A percentile compares a stretch with the other conserved stretches of the same genome.
Evolutionary conservation across 148 eudicot species (phyloP).

Genomic region (Camellia granthamiana): DNA sequence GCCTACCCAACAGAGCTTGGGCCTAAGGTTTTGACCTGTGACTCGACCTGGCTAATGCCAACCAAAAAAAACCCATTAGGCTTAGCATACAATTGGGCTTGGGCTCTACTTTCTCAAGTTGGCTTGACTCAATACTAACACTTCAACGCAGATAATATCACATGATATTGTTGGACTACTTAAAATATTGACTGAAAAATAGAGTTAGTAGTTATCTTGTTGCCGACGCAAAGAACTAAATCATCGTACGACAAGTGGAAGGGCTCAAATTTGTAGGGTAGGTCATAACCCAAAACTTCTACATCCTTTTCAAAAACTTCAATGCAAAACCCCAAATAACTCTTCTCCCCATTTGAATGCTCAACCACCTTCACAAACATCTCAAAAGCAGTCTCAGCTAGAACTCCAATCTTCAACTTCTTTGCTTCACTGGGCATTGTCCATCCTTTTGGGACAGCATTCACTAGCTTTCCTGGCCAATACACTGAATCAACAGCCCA

Average conservation of each 20-base stretch:
- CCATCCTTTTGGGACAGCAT: slow-evolving; percentile 45
- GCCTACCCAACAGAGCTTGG: too few species aligned
- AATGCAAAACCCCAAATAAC: slow-evolving; percentile 16
- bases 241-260: slow-evolving; percentile 12
- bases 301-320: slow-evolving; percentile 3
- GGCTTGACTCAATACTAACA: too few species aligned
- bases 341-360: background rate
- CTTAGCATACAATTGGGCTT: too few species aligned
- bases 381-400: slow-evolving; percentile 34
- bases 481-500: slow-evolving; percentile 13
- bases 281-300: background rate
- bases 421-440: slow-evolving; percentile 36
- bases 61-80: too few species aligned
- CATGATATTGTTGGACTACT: too few species aligned
- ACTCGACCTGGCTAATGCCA: too few species aligned
- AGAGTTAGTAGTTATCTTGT: slow-evolving; percentile 14
- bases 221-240: slow-evolving; percentile 4
- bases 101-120: too few species aligned
- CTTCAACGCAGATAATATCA: too few species aligned
- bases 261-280: slow-evolving; percentile 2
- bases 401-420: slow-evolving; percentile 42
- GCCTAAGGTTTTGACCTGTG: too few species aligned
- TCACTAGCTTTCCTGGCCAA: slow-evolving; percentile 44
- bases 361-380: slow-evolving; percentile 38
- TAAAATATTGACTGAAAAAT: too few species aligned